Evolutionary conservation across 2,329 filamentous ascomycete species (phyloP).

Genomic region (Nigrograna mackinnonii): DNA sequence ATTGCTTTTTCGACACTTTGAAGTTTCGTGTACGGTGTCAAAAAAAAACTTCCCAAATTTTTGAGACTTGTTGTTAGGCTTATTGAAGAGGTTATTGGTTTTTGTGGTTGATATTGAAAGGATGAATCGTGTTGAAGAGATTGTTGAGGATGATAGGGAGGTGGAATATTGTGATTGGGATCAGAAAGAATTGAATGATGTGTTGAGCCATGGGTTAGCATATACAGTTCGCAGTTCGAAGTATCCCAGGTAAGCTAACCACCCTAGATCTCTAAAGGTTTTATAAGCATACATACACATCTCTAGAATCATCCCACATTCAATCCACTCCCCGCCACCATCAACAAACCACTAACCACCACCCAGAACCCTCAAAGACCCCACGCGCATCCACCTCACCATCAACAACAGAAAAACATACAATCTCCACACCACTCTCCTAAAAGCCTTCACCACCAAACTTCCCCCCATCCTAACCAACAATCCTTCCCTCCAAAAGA

Average conservation of each 20-base stretch:
- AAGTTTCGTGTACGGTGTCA: no score
- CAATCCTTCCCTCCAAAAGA: neutral
- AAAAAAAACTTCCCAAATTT: no score
- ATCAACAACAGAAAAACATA: conserved; percentile 4
- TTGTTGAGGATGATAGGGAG: no score
- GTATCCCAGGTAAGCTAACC: conserved; percentile 7
- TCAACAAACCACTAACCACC: neutral
- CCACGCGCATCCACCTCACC: conserved; percentile 5
- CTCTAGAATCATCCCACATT: neutral
- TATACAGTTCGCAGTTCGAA: conserved; percentile 11
- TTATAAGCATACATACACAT: no score
- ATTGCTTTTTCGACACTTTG: no score
- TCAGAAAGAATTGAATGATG: conserved; percentile 4
- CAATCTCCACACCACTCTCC: conserved; percentile 8
- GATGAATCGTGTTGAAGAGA: no score
- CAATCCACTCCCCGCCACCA: neutral
- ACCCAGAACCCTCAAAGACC: conserved; percentile 8
- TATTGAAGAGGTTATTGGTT: no score
- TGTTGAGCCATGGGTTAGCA: neutral
- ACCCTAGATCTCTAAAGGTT: neutral
- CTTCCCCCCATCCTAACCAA: neutral
- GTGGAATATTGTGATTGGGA: no score
- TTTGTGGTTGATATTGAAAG: no score
- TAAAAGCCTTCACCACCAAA: conserved; percentile 5
- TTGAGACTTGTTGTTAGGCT: no score